Conservation (phyloP, 805 yeast species). For the Kluyveromyces siamensis region DNA sequence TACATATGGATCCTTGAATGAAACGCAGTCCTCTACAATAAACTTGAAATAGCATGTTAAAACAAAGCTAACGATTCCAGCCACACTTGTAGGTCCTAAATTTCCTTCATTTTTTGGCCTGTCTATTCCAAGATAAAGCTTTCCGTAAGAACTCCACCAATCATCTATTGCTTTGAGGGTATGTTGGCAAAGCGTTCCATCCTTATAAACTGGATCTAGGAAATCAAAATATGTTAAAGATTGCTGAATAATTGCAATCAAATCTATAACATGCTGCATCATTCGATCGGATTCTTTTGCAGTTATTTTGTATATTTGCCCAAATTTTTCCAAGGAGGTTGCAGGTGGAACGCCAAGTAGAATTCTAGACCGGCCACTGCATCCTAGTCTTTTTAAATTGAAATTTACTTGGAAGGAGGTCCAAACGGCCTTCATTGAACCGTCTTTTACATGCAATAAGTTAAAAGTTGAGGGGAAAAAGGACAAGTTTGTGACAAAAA, state of each 20-base stretch:
- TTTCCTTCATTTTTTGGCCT: constrained; percentile 39
- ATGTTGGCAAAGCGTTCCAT: constrained; percentile 73
- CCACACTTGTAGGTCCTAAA: constrained; percentile 58
- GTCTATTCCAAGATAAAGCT: constrained; percentile 19
- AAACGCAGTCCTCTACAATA: constrained; percentile 47
- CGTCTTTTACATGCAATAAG: constrained; percentile 59
- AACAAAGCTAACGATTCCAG: constrained; percentile 73
- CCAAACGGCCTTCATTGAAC: constrained; percentile 44
- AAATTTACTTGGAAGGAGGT: constrained; percentile 61
- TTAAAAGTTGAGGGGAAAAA: constrained; percentile 68
- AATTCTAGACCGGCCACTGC: constrained; percentile 80
- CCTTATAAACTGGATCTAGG: constrained; percentile 59
- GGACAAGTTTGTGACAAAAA: constrained; percentile 78
- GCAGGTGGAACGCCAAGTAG: constrained; percentile 63
- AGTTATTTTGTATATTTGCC: constrained; percentile 55
- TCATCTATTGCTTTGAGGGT: constrained; percentile 61
- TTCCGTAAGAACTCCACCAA: constrained; percentile 82
- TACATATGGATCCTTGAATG: constrained; percentile 78
- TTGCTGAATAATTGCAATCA: constrained; percentile 67
- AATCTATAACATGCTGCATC: constrained; percentile 40
- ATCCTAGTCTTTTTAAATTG: constrained; percentile 64
- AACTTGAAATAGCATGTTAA: constrained; percentile 57
- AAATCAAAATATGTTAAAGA: constrained; percentile 70
- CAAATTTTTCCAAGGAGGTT: constrained; percentile 73
- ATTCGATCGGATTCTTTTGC: neutral